These are phyloP conservation scores for Tympanopsis confertula DNA, from an alignment of 2,329 filamentous ascomycete species.

Conservation along the genomic window DNA sequence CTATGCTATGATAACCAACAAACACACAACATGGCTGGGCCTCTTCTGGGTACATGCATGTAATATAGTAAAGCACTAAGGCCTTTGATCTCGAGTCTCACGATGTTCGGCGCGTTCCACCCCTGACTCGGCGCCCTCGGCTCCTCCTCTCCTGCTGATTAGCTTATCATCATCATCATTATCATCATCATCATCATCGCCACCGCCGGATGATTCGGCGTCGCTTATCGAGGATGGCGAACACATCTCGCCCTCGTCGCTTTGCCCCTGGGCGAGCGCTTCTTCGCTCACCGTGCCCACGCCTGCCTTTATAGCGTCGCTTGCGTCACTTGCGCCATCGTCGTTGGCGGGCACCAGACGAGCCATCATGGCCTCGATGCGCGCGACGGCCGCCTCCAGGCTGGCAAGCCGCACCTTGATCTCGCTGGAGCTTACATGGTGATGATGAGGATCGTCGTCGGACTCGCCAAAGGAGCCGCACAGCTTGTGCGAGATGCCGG, in stretches of 20 bases:
- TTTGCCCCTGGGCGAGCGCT: neutral
- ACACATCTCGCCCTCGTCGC: neutral
- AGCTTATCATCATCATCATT: too few species aligned
- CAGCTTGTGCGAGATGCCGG: conserved; percentile 31
- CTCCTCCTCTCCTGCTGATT: too few species aligned
- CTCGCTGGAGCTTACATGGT: too few species aligned
- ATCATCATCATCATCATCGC: neutral
- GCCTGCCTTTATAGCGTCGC: neutral
- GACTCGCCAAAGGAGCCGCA: conserved; percentile 33
- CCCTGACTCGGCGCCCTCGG: too few species aligned
- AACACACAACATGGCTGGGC: too few species aligned
- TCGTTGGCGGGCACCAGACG: conserved; percentile 16
- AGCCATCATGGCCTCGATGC: conserved; percentile 34
- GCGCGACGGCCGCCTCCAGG: conserved; percentile 35
- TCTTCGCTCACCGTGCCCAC: neutral
- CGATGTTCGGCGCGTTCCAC: too few species aligned
- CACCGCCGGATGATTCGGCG: too few species aligned
- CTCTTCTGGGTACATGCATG: too few species aligned
- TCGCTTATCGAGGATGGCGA: too few species aligned
- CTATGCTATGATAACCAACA: too few species aligned
- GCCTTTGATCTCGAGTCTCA: too few species aligned
- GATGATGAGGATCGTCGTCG: conserved; percentile 28
- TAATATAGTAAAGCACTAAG: too few species aligned
- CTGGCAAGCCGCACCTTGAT: conserved; percentile 30
- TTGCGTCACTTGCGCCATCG: neutral